Base-by-base conservation (phyloP, 2,329 filamentous ascomycete genomes). In the Trichoderma arundinaceum region DNA sequence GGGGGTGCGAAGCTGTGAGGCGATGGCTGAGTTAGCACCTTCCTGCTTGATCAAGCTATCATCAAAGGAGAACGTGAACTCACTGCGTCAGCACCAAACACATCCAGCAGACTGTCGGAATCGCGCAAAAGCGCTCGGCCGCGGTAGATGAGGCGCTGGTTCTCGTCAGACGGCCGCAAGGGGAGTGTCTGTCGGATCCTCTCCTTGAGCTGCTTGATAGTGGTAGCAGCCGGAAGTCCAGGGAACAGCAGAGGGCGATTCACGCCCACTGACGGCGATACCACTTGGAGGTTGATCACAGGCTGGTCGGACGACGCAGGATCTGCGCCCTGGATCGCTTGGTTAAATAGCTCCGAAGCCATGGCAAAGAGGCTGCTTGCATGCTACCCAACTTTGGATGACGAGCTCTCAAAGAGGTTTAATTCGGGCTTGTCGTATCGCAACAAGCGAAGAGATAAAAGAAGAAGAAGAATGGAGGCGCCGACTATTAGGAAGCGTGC, bases 81-180 rank as follows among this genome's bases (percentile, higher is more conserved):
- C 78, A 87, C 85, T 61, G 79, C 75, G 67, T 86, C 82, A 64
- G 81, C 77, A 3, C 86, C 86, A 71, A 89, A 85, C 3, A 89
- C 75, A 43, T 86, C 82, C 28, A 81, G 72, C 76, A 90, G 77
- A 15, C 82, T 87, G 65, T 87, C 84, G 10, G 77, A 76, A 43
- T 88, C 85, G 57, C 81, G 81, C 35, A 79, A 74, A 54, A 89
- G 76, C 53, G 87, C 79, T 41, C 86, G 83, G 1, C 87, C 87
- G 48, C 84, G 80, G 71, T 89, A 83, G 43, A 90, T 89, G 66
- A 90, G 76, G 48, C 87, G 81, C 73, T 89, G 85, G 39, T 83
- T 80, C 39, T 86, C 81, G 67, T 86, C 81, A 15, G 80, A 70
- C 3, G 86, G 86, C 59, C 80, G 82, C 51, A 82, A 74, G 28